Conservation (phyloP, 495 filamentous ascomycete species). For the Penicillium chermesinum region DNA sequence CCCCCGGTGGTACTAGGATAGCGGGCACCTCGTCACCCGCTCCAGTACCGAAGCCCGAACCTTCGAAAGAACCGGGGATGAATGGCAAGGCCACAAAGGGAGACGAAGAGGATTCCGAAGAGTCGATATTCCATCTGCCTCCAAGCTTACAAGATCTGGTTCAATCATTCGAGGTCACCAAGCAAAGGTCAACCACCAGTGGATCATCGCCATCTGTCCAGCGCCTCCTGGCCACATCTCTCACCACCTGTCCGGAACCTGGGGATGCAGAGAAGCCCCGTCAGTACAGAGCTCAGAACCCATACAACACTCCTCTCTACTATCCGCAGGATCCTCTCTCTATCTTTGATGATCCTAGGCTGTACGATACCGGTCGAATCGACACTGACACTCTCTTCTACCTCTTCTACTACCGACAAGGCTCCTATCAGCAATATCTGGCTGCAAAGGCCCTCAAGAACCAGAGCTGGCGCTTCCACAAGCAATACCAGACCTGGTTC, state of each 20-base stretch:
- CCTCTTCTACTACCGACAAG: conserved; percentile 97
- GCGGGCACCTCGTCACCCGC: conserved; percentile 16
- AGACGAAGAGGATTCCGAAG: conserved; percentile 39
- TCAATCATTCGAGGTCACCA: conserved; percentile 82
- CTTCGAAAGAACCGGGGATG: conserved; percentile 21
- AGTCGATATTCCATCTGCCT: conserved; percentile 94
- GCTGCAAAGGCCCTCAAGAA: conserved; percentile 91
- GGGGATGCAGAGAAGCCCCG: conserved; percentile 76
- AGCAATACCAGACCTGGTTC: conserved; percentile 99
- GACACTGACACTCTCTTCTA: conserved; percentile 98
- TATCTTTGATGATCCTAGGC: conserved; percentile 82
- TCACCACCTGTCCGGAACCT: conserved; percentile 64
- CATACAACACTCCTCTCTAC: conserved; percentile 71
- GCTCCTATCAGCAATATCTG: conserved; percentile 93
- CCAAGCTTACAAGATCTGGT: conserved; percentile 83
- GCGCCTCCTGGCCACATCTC: conserved; percentile 66
- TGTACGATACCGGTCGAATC: conserved; percentile 71
- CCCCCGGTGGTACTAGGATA: conserved; percentile 27
- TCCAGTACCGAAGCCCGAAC: conserved; percentile 38
- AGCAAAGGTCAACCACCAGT: conserved; percentile 52
- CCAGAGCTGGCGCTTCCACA: conserved; percentile 98
- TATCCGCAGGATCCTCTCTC: conserved; percentile 88
- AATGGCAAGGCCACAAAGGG: conserved; percentile 37
- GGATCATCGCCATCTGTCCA: conserved; percentile 58
- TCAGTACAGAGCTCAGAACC: conserved; percentile 75